Evolutionary conservation across 371 early-diverging fungal genomes (phyloP), one percentile per base, ranked within the genome.

Genomic region (Mortierella sp.): DNA sequence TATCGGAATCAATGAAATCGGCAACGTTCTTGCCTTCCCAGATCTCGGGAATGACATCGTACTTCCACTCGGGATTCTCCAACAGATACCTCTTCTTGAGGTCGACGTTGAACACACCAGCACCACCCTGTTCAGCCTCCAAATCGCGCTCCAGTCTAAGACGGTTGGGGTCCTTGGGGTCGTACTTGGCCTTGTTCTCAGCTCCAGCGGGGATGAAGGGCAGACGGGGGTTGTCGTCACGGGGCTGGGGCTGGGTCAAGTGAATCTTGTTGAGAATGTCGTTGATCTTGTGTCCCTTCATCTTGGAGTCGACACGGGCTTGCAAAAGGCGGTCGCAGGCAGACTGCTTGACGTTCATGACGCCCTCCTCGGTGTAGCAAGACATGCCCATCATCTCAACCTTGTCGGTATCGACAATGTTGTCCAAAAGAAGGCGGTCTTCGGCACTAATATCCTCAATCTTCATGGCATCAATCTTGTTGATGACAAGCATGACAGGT

Each of bases 11-110:
- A 88, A 99, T 92, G 90, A 99, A 99, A 93, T 99, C 99, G 47
- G 98, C 97, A 57, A 99, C 95, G 92, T 99, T 99, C 93, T 98
- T 98, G 85, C 99, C 99, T 88, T 99, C 97, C 94, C 97, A 95
- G 90, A 99, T 97, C 91, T 99, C 99, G 57, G 99, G 99, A 78
- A 99, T 98, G 70, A 91, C 90, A 89, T 99, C 99, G 90, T 99
- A 95, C 91, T 97, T 99, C 99, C 99, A 99, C 52, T 99, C 99
- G 70, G 93, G 94, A 72, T 96, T 89, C 31, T 89, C 93, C 77
- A 98, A 92, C 84, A 94, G 65, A 91, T 99, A 99, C 75, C 90
- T 90, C 92, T 96, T 97, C 91, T 97, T 97, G 83, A 98, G 91
- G 84, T 99, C 96, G 63, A 97, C 94, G 85, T 92, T 97, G 91